These are phyloP conservation scores for Boletus rubropictus DNA, from an alignment of 768 basidiomycete species.

Conservation along the genomic window DNA sequence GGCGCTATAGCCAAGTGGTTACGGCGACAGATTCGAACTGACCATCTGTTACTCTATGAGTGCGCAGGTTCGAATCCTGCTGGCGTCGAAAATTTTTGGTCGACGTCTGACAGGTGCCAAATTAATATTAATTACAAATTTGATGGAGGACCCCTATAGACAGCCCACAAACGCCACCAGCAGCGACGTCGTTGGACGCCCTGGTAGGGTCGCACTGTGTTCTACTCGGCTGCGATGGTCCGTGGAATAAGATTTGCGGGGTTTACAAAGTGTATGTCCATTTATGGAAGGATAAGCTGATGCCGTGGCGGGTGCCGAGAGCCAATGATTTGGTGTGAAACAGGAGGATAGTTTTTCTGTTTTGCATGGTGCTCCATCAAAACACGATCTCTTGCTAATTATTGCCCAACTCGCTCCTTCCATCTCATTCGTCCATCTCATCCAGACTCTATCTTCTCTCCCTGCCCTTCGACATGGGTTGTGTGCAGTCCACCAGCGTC, in stretches of 20 bases:
- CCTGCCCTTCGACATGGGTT: slow-evolving; percentile 50
- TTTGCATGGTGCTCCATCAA: not conserved
- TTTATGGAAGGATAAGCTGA: slow-evolving; percentile 5
- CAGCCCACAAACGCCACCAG: too few relatives aligned
- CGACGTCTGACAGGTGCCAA: too few relatives aligned
- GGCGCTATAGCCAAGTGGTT: slow-evolving; percentile 71
- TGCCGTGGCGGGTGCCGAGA: slow-evolving; percentile 20
- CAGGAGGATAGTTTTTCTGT: slow-evolving; percentile 10
- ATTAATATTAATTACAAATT: too few relatives aligned
- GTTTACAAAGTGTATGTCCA: slow-evolving; percentile 12
- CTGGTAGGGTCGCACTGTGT: too few relatives aligned
- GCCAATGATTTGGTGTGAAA: slow-evolving; percentile 13
- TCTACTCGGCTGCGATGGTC: too few relatives aligned
- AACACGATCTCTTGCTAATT: slow-evolving; percentile 19
- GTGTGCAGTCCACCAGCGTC: slow-evolving; percentile 61
- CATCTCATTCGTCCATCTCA: slow-evolving; percentile 10
- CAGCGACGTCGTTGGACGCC: too few relatives aligned
- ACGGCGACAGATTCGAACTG: slow-evolving; percentile 69
- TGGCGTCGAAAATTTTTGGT: slow-evolving; percentile 43
- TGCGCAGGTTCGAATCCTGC: slow-evolving; percentile 68
- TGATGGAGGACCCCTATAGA: too few relatives aligned
- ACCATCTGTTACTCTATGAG: slow-evolving; percentile 58
- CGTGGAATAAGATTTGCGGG: slow-evolving; percentile 6
- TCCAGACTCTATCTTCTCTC: not conserved
- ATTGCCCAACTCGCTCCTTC: slow-evolving; percentile 24